phyloP scores from a whole-genome alignment of 176 grass and related monocot genomes.

The Aechmea fasciata region DNA sequence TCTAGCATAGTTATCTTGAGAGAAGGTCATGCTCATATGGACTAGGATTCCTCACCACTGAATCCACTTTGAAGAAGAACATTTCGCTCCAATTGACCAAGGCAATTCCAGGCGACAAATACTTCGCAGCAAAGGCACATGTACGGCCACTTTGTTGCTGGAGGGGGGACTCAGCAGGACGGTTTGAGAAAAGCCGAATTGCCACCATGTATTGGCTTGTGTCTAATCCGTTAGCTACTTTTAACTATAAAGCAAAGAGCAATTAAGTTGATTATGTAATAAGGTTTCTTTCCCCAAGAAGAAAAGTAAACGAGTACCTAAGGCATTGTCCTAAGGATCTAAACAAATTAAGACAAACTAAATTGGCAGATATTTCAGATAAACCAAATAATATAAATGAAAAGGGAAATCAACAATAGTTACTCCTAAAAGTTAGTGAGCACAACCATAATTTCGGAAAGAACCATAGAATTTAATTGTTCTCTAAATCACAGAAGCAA shows the following conservation, averaged over 20 bases:
- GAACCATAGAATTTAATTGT: no score
- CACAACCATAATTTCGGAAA: no score
- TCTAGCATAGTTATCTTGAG: no score
- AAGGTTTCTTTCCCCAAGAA: constrained; percentile 3
- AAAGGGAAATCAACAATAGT: no score
- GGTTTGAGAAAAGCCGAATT: constrained; percentile 47
- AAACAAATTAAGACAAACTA: background rate
- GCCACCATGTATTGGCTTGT: constrained; percentile 60
- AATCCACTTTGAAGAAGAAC: constrained; percentile 88
- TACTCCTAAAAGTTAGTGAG: no score
- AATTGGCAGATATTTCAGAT: no score
- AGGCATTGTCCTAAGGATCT: background rate
- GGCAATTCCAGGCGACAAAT: constrained; percentile 32
- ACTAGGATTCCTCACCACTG: constrained; percentile 37
- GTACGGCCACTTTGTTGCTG: constrained; percentile 86
- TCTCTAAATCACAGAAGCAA: no score
- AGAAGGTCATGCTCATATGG: background rate
- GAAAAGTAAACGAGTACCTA: background rate
- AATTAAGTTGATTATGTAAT: constrained; percentile 11
- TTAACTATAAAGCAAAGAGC: constrained; percentile 35
- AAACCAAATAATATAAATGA: no score
- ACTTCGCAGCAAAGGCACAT: constrained; percentile 43
- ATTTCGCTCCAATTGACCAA: constrained; percentile 79
- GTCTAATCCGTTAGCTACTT: constrained; percentile 36
- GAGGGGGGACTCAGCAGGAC: constrained; percentile 29